phyloP scores from a whole-genome alignment of 495 filamentous ascomycete species.

The Neurospora sp. region DNA sequence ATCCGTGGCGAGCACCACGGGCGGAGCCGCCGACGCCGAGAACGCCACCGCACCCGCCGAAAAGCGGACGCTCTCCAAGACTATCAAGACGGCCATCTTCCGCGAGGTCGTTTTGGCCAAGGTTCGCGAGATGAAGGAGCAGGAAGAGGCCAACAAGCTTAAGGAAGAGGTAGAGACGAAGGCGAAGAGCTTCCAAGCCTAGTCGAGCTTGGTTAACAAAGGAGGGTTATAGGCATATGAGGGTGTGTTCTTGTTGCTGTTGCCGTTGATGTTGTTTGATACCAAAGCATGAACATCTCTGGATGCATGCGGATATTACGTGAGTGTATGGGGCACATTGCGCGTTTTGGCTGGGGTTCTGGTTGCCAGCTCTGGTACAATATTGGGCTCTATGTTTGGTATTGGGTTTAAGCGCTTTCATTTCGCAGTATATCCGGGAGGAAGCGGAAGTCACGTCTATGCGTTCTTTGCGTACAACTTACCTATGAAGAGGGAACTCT shows the following conservation, averaged over 20 bases:
- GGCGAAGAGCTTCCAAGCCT: conserved; percentile 30
- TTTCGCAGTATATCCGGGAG: neutral
- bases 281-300: neutral
- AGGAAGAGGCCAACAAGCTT: conserved; percentile 62
- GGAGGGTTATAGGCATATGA: neutral
- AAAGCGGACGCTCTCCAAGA: conserved; percentile 59
- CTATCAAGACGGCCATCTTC: conserved; percentile 88
- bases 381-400: neutral
- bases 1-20: conserved; percentile 3
- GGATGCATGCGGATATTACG: neutral
- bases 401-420: neutral
- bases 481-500: neutral
- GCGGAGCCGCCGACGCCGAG: conserved; percentile 18
- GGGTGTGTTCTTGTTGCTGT: neutral
- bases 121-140: conserved; percentile 83
- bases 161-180: conserved; percentile 44
- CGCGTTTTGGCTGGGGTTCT: neutral
- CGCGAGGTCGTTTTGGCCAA: conserved; percentile 95
- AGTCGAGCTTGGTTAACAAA: neutral
- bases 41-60: conserved; percentile 24
- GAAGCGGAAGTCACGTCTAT: neutral
- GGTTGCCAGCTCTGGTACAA: neutral
- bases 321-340: neutral
- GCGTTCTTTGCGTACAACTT: neutral
- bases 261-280: neutral